Evolutionary conservation across 257 asterid genomes (phyloP).

Genomic region (Nicotiana benthamiana): DNA sequence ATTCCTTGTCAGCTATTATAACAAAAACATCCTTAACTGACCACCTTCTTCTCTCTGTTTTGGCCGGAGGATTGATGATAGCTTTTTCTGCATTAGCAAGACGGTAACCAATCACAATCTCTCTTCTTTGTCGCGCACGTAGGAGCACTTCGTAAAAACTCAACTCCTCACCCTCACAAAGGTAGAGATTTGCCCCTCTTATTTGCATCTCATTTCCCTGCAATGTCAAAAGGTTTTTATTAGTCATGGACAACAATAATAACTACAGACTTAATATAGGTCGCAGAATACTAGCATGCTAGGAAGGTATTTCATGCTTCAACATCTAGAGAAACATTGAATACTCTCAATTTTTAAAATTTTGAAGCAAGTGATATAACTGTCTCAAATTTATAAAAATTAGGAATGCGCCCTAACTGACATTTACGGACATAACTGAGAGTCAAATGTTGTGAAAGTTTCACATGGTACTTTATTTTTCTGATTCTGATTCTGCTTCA

Average conservation of each 20-base stretch:
- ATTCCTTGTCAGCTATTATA: conserved; percentile 77
- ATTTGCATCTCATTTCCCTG: conserved; percentile 94
- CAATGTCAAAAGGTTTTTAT: background rate
- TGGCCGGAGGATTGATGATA: conserved; percentile 58
- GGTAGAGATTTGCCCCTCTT: conserved; percentile 62
- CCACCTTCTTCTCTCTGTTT: conserved; percentile 55
- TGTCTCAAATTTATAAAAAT: background rate
- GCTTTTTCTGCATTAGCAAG: conserved; percentile 57
- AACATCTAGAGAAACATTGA: background rate
- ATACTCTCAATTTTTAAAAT: background rate
- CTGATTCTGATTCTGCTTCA: background rate
- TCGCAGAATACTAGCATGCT: background rate
- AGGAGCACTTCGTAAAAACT: conserved; percentile 77
- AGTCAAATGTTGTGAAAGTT: background rate
- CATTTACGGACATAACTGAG: background rate
- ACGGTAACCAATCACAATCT: conserved; percentile 74
- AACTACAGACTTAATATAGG: background rate
- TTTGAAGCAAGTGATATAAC: background rate
- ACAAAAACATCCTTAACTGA: conserved; percentile 62
- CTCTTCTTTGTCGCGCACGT: conserved; percentile 79
- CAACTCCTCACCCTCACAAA: conserved; percentile 58
- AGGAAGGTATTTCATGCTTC: background rate
- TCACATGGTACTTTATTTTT: background rate
- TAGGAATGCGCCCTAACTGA: background rate
- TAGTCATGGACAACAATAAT: background rate